Conservation (phyloP, 2,329 filamentous ascomycete species). For the Pseudogymnoascus sp. region DNA sequence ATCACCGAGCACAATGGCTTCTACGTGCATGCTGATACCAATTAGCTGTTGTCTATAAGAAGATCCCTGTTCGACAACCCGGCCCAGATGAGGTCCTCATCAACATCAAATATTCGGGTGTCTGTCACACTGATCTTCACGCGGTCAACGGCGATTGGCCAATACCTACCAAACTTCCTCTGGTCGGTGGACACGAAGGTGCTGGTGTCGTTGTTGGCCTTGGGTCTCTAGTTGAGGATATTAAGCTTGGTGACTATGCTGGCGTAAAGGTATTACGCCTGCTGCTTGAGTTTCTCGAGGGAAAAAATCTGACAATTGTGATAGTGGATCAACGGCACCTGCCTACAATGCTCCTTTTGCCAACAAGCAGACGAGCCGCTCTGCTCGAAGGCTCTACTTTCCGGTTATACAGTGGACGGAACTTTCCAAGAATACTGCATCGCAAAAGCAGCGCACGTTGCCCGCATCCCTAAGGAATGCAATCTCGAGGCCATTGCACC, state of each 20-base stretch:
- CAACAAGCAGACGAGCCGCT: constrained; percentile 75
- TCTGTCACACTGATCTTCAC: constrained; percentile 64
- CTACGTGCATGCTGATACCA: constrained; percentile 7
- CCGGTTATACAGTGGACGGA: constrained; percentile 88
- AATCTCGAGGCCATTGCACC: constrained; percentile 72
- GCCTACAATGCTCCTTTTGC: constrained; percentile 78
- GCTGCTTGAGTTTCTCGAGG: neutral
- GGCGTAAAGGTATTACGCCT: constrained; percentile 57
- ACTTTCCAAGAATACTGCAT: constrained; percentile 90
- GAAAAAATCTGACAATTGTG: neutral
- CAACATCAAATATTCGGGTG: constrained; percentile 84
- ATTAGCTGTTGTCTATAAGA: constrained; percentile 62
- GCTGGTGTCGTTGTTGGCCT: constrained; percentile 77
- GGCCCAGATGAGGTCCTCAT: constrained; percentile 86
- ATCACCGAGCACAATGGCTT: constrained; percentile 10
- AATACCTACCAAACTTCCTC: constrained; percentile 69
- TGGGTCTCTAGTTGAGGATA: constrained; percentile 69
- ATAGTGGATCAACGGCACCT: constrained; percentile 80
- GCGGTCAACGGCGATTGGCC: constrained; percentile 90
- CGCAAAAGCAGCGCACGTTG: constrained; percentile 84
- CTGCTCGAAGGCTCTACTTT: constrained; percentile 67
- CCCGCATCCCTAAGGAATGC: constrained; percentile 71
- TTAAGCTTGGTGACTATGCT: constrained; percentile 76
- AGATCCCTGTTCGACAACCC: constrained; percentile 74
- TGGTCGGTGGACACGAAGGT: constrained; percentile 76